A percentile compares a stretch with the other conserved stretches of the same genome.
phyloP scores from a whole-genome alignment of 129 eudicot species.

The Deinandra increscens region DNA sequence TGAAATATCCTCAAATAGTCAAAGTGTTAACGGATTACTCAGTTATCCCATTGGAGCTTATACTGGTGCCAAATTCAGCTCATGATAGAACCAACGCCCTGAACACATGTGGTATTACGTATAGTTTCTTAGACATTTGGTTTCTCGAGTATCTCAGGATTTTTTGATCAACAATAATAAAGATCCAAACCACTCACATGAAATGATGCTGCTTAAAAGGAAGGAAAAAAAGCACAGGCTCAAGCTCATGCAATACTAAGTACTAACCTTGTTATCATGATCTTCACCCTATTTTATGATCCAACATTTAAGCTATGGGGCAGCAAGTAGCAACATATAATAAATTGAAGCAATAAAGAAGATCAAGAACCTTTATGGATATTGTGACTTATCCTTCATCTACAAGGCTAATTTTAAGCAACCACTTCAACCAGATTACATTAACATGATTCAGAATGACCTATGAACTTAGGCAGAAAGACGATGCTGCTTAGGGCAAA shows the following conservation, averaged over 20 bases:
- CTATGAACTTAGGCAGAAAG: background rate
- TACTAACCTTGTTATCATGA: background rate
- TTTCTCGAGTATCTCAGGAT: slow-evolving; percentile 7
- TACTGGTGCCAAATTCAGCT: slow-evolving; percentile 13
- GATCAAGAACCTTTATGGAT: background rate
- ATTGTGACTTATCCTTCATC: background rate
- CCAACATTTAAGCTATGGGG: slow-evolving; percentile 4
- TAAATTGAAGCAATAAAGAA: slow-evolving; percentile 9
- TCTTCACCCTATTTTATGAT: background rate
- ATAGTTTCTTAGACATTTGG: slow-evolving; percentile 6
- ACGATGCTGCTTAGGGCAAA: background rate
- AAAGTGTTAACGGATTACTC: background rate
- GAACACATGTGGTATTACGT: slow-evolving; percentile 9
- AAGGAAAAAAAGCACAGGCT: background rate
- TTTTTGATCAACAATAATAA: slow-evolving; percentile 14
- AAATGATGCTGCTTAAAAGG: slow-evolving; percentile 3
- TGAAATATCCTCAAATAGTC: slow-evolving; percentile 4
- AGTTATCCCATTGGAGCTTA: slow-evolving; percentile 10
- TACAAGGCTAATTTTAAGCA: slow-evolving; percentile 16
- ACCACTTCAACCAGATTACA: background rate
- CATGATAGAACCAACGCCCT: slow-evolving; percentile 4
- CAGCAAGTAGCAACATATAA: background rate
- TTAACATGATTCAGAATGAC: background rate
- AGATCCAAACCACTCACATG: slow-evolving; percentile 15
- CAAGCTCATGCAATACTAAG: background rate